Conservation (phyloP, 2,329 filamentous ascomycete genomes). For the Ophiostoma angusticollis region DNA sequence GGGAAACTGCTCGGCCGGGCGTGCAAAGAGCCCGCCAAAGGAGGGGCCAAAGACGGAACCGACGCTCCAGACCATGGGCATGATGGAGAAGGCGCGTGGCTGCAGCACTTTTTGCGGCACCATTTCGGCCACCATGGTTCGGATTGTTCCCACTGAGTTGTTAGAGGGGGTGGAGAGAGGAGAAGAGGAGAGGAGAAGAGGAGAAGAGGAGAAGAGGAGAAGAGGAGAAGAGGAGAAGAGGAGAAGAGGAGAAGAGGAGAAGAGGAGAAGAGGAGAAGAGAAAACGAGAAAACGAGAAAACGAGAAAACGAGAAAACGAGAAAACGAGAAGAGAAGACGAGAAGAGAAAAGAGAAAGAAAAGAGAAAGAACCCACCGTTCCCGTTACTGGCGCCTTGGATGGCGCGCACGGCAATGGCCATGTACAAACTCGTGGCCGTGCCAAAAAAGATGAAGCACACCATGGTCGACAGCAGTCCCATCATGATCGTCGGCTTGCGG, state of each 20-base stretch:
- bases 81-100: slow-evolving; percentile 78
- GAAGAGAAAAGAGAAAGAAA: neutral
- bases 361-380: slow-evolving; percentile 42
- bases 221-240: neutral
- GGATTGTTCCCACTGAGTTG: slow-evolving; percentile 63
- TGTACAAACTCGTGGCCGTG: slow-evolving; percentile 62
- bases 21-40: slow-evolving; percentile 76
- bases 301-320: neutral
- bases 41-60: slow-evolving; percentile 79
- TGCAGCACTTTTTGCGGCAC: slow-evolving; percentile 79
- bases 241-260: no score
- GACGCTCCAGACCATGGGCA: slow-evolving; percentile 82
- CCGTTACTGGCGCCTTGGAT: slow-evolving; percentile 79
- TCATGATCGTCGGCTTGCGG: slow-evolving; percentile 68
- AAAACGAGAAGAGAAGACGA: neutral
- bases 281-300: neutral
- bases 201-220: neutral
- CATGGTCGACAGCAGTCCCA: slow-evolving; percentile 68
- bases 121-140: slow-evolving; percentile 87
- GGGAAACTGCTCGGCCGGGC: slow-evolving; percentile 65
- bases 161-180: no score
- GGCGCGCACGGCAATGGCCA: slow-evolving; percentile 67
- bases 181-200: neutral
- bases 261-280: neutral
- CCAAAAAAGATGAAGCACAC: slow-evolving; percentile 70